phyloP scores from a whole-genome alignment of 73 alveolate genomes.

The Paramecium octaurelia region DNA sequence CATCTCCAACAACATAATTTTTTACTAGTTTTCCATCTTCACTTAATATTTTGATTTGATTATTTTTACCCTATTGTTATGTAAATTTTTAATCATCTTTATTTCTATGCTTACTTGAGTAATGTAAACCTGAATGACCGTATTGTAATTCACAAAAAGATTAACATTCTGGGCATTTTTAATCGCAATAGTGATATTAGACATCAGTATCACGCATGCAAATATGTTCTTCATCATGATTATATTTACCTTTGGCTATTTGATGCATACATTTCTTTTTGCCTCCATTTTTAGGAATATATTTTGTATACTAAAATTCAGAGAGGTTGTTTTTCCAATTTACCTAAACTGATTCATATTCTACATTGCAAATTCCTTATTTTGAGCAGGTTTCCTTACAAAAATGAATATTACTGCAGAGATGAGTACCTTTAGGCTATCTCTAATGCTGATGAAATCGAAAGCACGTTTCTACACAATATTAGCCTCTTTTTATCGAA shows the following conservation, averaged over 20 bases:
- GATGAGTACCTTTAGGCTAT: background rate
- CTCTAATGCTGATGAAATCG: background rate
- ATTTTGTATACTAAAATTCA: background rate
- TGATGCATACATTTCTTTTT: background rate
- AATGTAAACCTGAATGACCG: slow-evolving; percentile 4
- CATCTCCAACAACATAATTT: background rate
- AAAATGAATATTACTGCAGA: background rate
- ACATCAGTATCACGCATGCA: background rate
- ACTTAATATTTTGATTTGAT: background rate
- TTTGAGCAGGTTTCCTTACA: background rate
- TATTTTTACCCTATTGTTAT: background rate
- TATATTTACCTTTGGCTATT: background rate
- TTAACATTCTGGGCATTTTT: background rate
- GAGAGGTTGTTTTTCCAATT: background rate
- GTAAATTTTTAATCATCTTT: background rate
- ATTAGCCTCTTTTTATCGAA: background rate
- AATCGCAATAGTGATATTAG: background rate
- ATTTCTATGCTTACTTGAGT: slow-evolving; percentile 25
- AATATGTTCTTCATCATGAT: background rate
- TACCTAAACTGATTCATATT: background rate
- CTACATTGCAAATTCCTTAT: background rate
- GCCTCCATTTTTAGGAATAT: background rate
- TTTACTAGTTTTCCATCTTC: background rate
- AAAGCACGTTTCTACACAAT: background rate
- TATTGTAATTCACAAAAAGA: background rate